phyloP scores from a whole-genome alignment of 345 rosid genomes.

The Pistacia integerrima region DNA sequence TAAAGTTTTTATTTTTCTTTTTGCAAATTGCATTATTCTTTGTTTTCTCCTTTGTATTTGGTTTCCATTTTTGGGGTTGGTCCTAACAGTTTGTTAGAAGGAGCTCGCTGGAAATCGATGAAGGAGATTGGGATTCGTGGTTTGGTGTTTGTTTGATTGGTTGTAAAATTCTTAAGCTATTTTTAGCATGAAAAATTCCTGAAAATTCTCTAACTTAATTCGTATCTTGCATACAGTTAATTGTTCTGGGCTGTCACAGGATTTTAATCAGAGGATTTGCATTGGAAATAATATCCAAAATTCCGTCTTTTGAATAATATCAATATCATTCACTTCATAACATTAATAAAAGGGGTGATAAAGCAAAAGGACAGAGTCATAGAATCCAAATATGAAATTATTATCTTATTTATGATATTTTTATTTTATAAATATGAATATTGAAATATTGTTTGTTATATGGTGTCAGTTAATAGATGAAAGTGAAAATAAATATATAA shows the following conservation, averaged over 20 bases:
- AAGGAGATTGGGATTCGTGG: slow-evolving; percentile 28
- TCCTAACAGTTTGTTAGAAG: slow-evolving; percentile 15
- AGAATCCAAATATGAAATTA: too few relatives aligned
- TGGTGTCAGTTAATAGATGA: too few relatives aligned
- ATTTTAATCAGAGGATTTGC: neutral
- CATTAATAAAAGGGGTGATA: too few relatives aligned
- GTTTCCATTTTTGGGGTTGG: slow-evolving; percentile 30
- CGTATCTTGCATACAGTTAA: neutral
- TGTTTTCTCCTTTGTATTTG: slow-evolving; percentile 16
- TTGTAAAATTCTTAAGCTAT: slow-evolving; percentile 10
- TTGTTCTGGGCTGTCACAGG: neutral
- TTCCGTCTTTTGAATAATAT: too few relatives aligned
- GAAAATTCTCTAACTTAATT: neutral
- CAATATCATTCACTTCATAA: too few relatives aligned
- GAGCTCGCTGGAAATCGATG: slow-evolving; percentile 29
- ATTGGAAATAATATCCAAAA: too few relatives aligned
- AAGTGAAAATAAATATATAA: too few relatives aligned
- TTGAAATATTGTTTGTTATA: too few relatives aligned
- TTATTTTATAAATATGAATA: too few relatives aligned
- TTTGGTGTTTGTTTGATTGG: neutral
- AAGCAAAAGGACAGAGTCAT: too few relatives aligned
- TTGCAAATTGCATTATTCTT: slow-evolving; percentile 13
- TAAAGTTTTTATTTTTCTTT: slow-evolving; percentile 30
- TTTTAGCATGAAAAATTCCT: slow-evolving; percentile 10
- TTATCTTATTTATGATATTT: too few relatives aligned